phyloP scores from a whole-genome alignment of 164 flowering plant genomes.

The Kalanchoe fedtschenkoi region DNA sequence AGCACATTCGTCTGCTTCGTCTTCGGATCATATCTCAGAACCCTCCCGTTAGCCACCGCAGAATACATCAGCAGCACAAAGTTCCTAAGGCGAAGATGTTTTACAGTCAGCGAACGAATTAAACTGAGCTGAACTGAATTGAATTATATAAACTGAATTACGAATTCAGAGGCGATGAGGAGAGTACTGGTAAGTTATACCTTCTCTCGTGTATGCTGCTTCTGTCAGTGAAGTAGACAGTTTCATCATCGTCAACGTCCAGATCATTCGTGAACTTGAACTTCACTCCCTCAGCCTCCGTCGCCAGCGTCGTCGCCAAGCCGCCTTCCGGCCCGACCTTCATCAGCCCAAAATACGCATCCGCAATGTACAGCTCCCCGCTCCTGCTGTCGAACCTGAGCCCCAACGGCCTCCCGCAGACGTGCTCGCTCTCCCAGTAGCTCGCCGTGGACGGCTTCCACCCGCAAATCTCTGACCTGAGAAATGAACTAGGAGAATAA shows the following conservation, averaged over 20 bases:
- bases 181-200: conserved; percentile 15
- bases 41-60: conserved; percentile 62
- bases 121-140: too few species aligned
- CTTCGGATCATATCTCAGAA: conserved; percentile 63
- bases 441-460: conserved; percentile 51
- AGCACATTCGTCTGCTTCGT: conserved; percentile 71
- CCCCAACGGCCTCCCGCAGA: conserved; percentile 93
- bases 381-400: conserved; percentile 80
- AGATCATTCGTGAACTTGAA: conserved; percentile 78
- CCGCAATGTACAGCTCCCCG: conserved; percentile 87
- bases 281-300: conserved; percentile 82
- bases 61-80: conserved; percentile 74
- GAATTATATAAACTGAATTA: too few species aligned
- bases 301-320: conserved; percentile 52
- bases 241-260: conserved; percentile 83
- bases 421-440: conserved; percentile 79
- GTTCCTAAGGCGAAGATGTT: conserved; percentile 36
- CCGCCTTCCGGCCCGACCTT: conserved; percentile 97
- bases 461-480: conserved; percentile 59
- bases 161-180: background rate
- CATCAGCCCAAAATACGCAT: conserved; percentile 89
- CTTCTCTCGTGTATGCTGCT: conserved; percentile 70
- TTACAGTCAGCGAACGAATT: too few species aligned
- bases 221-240: conserved; percentile 88
- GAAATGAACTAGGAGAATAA: background rate